Base-by-base conservation (phyloP, 768 basidiomycete genomes). In the Xanthoconium purpureum region DNA sequence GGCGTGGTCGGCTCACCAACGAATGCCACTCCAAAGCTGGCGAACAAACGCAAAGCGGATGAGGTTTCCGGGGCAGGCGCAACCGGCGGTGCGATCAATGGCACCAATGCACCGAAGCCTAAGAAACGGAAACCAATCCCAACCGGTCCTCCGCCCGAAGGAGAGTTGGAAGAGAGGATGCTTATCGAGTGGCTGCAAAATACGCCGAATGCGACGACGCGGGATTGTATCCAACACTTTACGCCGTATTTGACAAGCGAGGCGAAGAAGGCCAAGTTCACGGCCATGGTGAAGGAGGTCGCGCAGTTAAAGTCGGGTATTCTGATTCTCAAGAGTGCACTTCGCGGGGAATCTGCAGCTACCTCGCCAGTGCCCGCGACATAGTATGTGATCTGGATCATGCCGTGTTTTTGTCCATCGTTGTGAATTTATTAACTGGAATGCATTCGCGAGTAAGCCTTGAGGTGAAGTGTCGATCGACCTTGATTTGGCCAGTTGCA, bases 181-280 rank as follows among this genome's bases (percentile, higher is more conserved):
- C 74, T 93, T 54, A 76, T 92, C 56, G 85, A 88, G 47, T 92
- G 90, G 88, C 67, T 93, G 60, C 82, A 78, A 66, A 84, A 78
- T 47, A 84, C 82, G 37, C 77, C 82, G n/a, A 82, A 81, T 57
- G 83, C 88, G 50, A 84, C 83, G 53, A 92, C 90, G 35, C 78
- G 85, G 57, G 88, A 91, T 63, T 91, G 89, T 65, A 91, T 92
- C 58, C 82, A 84, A 50, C 80, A 89, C 67, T 93, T 92, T 66
- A 85, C 84, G 58, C 84, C 84, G 15, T 91, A 89, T 63, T 69
- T 92, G 50, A 85, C 82, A 32, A 84, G 85, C 63, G 79, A 78
- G 47, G 80, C 78, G 61, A 87, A 84, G 77, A 91, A 91, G 78
- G 66, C 71, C 47, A 83, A 79, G 70, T 91, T 93, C 66, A 88